Conservation (phyloP, 2,329 filamentous ascomycete genomes). For the Pseudogymnoascus verrucosus region DNA sequence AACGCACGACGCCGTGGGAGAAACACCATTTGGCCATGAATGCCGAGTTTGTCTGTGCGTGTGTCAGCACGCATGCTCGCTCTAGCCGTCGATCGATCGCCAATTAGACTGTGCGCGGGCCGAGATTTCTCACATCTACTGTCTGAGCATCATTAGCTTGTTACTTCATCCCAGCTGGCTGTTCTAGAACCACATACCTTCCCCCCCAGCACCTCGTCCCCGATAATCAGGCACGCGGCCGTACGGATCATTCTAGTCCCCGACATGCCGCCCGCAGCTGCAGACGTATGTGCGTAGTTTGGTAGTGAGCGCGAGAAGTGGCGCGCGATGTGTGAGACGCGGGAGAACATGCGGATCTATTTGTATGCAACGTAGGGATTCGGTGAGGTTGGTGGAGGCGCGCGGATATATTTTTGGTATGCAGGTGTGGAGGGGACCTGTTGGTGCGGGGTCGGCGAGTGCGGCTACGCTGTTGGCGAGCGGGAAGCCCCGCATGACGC, state of each 20-base stretch:
- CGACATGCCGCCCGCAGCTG: slow-evolving; percentile 13
- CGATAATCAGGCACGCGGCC: slow-evolving; percentile 87
- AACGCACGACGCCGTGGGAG: slow-evolving; percentile 47
- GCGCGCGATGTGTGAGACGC: slow-evolving; percentile 64
- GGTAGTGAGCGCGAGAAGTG: slow-evolving; percentile 59
- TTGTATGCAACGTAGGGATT: background rate
- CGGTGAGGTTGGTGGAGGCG: background rate
- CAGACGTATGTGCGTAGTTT: slow-evolving; percentile 42
- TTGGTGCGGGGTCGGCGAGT: background rate
- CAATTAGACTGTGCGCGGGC: slow-evolving; percentile 1
- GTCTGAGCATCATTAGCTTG: slow-evolving; percentile 1
- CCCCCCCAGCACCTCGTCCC: slow-evolving; percentile 91
- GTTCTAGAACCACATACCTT: slow-evolving; percentile 41
- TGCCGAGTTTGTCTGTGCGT: slow-evolving; percentile 51
- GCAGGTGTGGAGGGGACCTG: background rate
- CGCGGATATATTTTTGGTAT: background rate
- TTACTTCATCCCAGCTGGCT: background rate
- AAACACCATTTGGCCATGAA: slow-evolving; percentile 61
- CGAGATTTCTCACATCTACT: slow-evolving; percentile 2
- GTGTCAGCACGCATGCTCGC: background rate
- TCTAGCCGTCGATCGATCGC: slow-evolving; percentile 19
- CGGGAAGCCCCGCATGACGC: background rate
- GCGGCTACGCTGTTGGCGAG: background rate
- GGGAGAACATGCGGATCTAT: slow-evolving; percentile 56
- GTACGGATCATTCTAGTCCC: slow-evolving; percentile 66